A percentile compares a stretch with the other conserved stretches of the same genome.
Evolutionary conservation across 768 basidiomycete species (phyloP).

Genomic region (Boletus vermiculosoides): DNA sequence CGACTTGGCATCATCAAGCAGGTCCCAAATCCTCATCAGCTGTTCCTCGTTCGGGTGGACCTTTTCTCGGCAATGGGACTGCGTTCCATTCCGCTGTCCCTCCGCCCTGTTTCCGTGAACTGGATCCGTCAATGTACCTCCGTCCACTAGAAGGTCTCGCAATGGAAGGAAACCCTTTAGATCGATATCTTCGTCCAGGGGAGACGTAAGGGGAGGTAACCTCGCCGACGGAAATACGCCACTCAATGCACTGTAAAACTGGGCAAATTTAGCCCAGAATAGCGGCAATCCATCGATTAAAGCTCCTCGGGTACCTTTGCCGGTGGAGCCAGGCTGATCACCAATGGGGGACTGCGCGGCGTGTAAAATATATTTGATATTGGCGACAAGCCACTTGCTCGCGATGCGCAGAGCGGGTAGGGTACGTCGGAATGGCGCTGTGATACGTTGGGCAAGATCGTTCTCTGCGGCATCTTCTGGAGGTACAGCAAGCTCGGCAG

Average conservation of each 20-base stretch:
- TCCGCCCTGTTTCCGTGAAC: slow-evolving; percentile 24
- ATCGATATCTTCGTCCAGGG: slow-evolving; percentile 89
- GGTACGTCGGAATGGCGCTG: slow-evolving; percentile 80
- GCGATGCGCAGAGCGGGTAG: slow-evolving; percentile 85
- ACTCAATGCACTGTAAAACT: slow-evolving; percentile 61
- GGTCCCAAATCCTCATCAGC: slow-evolving; percentile 88
- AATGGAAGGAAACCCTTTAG: slow-evolving; percentile 86
- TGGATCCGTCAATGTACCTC: slow-evolving; percentile 1
- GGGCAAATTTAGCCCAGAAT: slow-evolving; percentile 74
- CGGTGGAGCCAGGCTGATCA: slow-evolving; percentile 5
- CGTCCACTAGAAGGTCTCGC: slow-evolving; percentile 51
- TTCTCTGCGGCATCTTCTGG: slow-evolving; percentile 52
- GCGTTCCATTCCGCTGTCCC: slow-evolving; percentile 24
- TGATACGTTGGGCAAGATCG: slow-evolving; percentile 78
- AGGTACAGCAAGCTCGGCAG: slow-evolving; percentile 55
- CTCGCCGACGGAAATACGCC: slow-evolving; percentile 64
- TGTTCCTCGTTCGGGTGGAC: slow-evolving; percentile 95
- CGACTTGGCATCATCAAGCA: slow-evolving; percentile 67
- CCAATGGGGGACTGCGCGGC: slow-evolving; percentile 36
- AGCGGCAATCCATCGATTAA: slow-evolving; percentile 37
- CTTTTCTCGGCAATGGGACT: slow-evolving; percentile 38
- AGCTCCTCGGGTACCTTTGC: slow-evolving; percentile 19
- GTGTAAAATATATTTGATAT: slow-evolving; percentile 64
- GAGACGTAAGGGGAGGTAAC: slow-evolving; percentile 55
- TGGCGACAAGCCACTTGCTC: slow-evolving; percentile 84